A percentile compares a stretch with the other conserved stretches of the same genome.
These are phyloP conservation scores for Melocanna baccifera DNA, from an alignment of 176 grass and related monocot species.

Conservation along the genomic window DNA sequence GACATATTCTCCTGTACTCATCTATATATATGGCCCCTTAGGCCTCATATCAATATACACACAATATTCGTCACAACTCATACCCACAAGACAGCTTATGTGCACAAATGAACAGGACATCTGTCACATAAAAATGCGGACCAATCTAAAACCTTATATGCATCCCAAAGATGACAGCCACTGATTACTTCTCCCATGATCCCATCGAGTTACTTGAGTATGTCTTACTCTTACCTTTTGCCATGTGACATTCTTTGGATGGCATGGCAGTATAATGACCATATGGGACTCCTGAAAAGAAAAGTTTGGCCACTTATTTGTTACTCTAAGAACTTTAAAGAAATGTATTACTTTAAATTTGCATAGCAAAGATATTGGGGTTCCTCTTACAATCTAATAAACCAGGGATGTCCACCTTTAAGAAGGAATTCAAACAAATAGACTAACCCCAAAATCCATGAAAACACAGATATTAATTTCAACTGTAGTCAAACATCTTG, in stretches of 20 bases:
- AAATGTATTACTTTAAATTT: slow-evolving; percentile 47
- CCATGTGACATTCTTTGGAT: slow-evolving; percentile 87
- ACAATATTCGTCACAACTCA: no score
- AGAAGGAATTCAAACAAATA: slow-evolving; percentile 20
- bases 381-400: slow-evolving; percentile 24
- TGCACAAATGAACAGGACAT: background rate
- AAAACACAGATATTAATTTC: slow-evolving; percentile 1
- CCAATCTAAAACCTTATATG: slow-evolving; percentile 8
- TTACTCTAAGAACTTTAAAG: slow-evolving; percentile 43
- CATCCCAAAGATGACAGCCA: slow-evolving; percentile 9
- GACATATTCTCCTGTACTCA: no score
- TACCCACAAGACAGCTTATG: background rate
- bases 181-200: slow-evolving; percentile 24
- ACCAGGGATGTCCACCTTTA: background rate
- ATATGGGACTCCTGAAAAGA: slow-evolving; percentile 97
- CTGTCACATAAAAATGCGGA: background rate
- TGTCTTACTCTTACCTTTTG: slow-evolving; percentile 83
- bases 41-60: no score
- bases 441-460: background rate
- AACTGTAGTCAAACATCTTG: background rate
- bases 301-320: slow-evolving; percentile 60
- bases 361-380: background rate
- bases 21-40: no score
- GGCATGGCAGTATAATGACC: slow-evolving; percentile 64
- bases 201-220: slow-evolving; percentile 33